Evolutionary conservation across 495 filamentous ascomycete genomes (phyloP).

Genomic region (Talaromyces trachyspermus): DNA sequence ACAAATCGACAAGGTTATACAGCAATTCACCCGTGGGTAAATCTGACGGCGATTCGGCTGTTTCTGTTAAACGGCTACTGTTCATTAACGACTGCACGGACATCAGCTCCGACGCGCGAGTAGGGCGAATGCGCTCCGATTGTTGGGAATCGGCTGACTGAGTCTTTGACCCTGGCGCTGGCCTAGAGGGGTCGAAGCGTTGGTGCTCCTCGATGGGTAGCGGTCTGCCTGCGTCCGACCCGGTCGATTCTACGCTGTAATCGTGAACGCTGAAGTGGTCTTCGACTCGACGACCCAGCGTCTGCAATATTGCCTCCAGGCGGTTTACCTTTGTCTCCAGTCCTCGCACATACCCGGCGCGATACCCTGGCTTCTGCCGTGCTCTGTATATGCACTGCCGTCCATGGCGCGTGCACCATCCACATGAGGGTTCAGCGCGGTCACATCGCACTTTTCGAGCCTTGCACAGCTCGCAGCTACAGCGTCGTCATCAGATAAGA

Average conservation of each 20-base stretch:
- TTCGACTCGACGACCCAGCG: not conserved
- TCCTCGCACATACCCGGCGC: too few species aligned
- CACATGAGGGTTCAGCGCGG: too few species aligned
- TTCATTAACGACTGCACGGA: conserved; percentile 5
- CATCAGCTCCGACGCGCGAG: not conserved
- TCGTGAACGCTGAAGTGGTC: not conserved
- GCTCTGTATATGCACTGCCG: too few species aligned
- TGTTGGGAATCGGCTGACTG: not conserved
- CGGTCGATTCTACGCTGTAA: conserved; percentile 16
- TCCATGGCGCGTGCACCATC: too few species aligned
- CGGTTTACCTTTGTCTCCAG: too few species aligned
- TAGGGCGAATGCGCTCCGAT: not conserved
- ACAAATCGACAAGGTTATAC: conserved; percentile 63
- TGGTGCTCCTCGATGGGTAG: not conserved
- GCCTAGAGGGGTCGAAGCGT: conserved; percentile 21
- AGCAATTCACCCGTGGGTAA: conserved; percentile 66
- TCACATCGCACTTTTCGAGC: too few species aligned
- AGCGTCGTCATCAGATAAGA: too few species aligned
- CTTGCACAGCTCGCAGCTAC: too few species aligned
- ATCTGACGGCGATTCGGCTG: conserved; percentile 43
- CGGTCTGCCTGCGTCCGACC: conserved; percentile 2
- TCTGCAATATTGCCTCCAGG: not conserved
- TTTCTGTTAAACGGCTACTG: not conserved
- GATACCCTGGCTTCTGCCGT: too few species aligned
- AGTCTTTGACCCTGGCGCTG: too few species aligned